These are phyloP conservation scores for Penstemon davidsonii DNA, from an alignment of 257 asterid genomes.

Conservation along the genomic window DNA sequence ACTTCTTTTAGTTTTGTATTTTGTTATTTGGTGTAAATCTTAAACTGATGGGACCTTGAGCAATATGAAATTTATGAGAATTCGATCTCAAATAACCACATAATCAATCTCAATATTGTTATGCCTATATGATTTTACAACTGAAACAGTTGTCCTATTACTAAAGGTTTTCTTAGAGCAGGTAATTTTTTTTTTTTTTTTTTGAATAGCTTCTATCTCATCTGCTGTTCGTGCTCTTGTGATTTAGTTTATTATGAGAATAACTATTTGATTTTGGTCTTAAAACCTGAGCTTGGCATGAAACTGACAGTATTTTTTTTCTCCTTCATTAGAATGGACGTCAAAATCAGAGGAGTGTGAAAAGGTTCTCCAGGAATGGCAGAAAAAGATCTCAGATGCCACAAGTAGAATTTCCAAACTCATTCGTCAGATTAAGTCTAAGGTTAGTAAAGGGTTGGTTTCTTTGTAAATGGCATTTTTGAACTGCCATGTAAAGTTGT, in stretches of 20 bases:
- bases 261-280: conserved; percentile 1
- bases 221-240: too few species aligned
- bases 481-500: conserved; percentile 5
- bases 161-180: conserved; percentile 12
- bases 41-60: background rate
- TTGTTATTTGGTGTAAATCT: conserved; percentile 4
- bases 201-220: conserved; percentile 1
- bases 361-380: conserved; percentile 76
- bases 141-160: background rate
- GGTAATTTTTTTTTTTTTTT: conserved; percentile 4
- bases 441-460: conserved; percentile 51
- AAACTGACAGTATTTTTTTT: conserved; percentile 8
- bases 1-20: background rate
- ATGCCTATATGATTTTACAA: background rate
- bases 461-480: conserved; percentile 7
- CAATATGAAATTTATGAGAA: conserved; percentile 14
- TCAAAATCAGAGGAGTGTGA: conserved; percentile 85
- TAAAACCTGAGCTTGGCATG: conserved; percentile 9
- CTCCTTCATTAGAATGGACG: conserved; percentile 58
- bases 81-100: conserved; percentile 16
- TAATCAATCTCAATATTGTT: conserved; percentile 14
- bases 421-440: conserved; percentile 84
- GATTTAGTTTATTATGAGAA: too few species aligned
- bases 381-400: conserved; percentile 81
- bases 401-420: conserved; percentile 87